A percentile compares a stretch with the other conserved stretches of the same genome.
These are phyloP conservation scores for Gillenia trifoliata DNA, from an alignment of 306 rosid genomes.

Conservation along the genomic window DNA sequence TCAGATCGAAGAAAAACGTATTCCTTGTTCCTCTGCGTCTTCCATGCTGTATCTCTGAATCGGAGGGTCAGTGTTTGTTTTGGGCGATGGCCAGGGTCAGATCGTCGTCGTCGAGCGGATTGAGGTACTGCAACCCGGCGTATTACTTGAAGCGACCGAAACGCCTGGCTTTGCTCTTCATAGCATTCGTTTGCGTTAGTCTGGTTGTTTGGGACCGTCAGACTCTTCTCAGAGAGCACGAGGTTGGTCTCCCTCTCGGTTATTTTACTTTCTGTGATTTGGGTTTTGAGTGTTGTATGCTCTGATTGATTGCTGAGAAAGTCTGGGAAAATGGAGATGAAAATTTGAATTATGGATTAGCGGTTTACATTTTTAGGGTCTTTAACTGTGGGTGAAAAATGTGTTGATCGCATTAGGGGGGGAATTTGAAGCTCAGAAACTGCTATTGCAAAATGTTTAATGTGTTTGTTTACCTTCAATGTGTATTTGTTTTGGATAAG, in stretches of 20 bases:
- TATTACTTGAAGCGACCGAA: constrained; percentile 90
- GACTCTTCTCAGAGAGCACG: constrained; percentile 71
- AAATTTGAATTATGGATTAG: not conserved
- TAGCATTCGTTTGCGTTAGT: constrained; percentile 55
- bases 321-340: not conserved
- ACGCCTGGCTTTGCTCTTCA: constrained; percentile 82
- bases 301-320: constrained; percentile 15
- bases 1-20: not conserved
- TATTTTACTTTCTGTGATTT: not conserved
- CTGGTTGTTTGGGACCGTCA: constrained; percentile 93
- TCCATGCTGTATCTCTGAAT: constrained; percentile 21
- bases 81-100: constrained; percentile 70
- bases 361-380: not conserved
- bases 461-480: not conserved
- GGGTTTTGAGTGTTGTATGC: not conserved
- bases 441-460: not conserved
- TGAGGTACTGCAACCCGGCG: constrained; percentile 72
- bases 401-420: constrained; percentile 2
- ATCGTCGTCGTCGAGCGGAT: constrained; percentile 54
- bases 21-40: not conserved
- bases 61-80: constrained; percentile 4
- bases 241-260: constrained; percentile 40
- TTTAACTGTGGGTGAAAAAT: not conserved
- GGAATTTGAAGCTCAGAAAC: not conserved
- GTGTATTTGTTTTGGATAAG: not conserved